Evolutionary conservation across 805 yeast species (phyloP).

Genomic region (baker's yeast (Saccharomyces cerevisiae)): DNA sequence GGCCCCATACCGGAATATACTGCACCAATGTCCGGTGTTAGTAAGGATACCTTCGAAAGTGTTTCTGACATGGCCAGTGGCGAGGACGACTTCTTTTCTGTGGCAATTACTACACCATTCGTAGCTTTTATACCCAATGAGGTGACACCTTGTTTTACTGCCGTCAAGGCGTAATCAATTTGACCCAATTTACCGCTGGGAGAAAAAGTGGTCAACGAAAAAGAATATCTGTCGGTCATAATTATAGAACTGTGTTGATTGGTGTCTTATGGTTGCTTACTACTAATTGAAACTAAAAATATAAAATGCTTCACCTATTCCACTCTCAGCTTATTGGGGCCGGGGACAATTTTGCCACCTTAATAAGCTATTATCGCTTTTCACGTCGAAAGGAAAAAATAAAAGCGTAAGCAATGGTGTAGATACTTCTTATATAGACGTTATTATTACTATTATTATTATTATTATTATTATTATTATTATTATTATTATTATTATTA

Average conservation of each 20-base stretch:
- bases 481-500: not conserved
- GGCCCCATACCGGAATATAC: slow-evolving; percentile 99
- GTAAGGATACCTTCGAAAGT: slow-evolving; percentile 65
- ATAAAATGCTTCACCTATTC: not conserved
- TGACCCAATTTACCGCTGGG: slow-evolving; percentile 98
- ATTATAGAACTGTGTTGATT: slow-evolving; percentile 4
- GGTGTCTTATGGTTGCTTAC: not conserved
- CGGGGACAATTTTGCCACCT: not conserved
- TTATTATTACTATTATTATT: not conserved
- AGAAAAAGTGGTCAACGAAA: slow-evolving; percentile 93
- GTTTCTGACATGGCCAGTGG: slow-evolving; percentile 67
- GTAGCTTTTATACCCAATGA: slow-evolving; percentile 91
- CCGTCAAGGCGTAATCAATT: slow-evolving; percentile 94
- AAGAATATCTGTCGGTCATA: slow-evolving; percentile 98
- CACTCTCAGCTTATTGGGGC: not conserved
- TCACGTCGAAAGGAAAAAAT: not conserved
- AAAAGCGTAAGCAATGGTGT: not conserved
- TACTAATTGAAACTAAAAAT: not conserved
- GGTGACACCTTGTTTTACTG: slow-evolving; percentile 96
- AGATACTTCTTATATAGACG: not conserved
- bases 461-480: not conserved
- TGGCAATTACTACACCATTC: slow-evolving; percentile 93
- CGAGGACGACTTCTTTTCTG: slow-evolving; percentile 85
- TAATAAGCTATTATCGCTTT: not conserved
- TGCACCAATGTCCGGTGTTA: slow-evolving; percentile 95